A percentile compares a stretch with the other conserved stretches of the same genome.
phyloP scores from a whole-genome alignment of 2,329 filamentous ascomycete genomes.

The Elsinoe necatrix region DNA sequence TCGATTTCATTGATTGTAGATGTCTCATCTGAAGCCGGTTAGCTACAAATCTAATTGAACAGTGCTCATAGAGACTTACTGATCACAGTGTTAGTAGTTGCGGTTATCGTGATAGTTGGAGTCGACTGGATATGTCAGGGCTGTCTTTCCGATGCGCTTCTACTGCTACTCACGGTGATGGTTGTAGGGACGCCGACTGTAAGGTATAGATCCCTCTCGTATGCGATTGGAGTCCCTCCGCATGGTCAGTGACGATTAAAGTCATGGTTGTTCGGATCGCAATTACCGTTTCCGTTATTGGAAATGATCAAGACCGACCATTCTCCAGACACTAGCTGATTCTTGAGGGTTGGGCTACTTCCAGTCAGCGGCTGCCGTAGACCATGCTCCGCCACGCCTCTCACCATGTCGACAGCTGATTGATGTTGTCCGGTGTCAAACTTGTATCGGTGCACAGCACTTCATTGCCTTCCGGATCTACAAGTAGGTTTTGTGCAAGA shows the following conservation, averaged over 20 bases:
- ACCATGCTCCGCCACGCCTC: constrained; percentile 3
- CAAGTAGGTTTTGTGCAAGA: constrained; percentile 35
- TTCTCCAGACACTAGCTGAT: constrained; percentile 36
- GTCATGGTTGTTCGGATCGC: background rate
- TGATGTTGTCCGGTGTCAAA: constrained; percentile 33
- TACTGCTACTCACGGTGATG: constrained; percentile 20
- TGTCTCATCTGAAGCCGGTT: constrained; percentile 16
- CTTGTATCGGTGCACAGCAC: constrained; percentile 35
- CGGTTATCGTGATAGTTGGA: constrained; percentile 1
- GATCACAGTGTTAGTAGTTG: background rate
- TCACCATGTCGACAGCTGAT: constrained; percentile 35
- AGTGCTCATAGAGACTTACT: background rate
- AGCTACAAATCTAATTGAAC: background rate
- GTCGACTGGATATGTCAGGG: background rate
- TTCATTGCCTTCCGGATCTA: constrained; percentile 35
- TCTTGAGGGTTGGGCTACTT: constrained; percentile 25
- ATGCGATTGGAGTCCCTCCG: constrained; percentile 34
- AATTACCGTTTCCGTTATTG: constrained; percentile 35
- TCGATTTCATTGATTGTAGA: constrained; percentile 22
- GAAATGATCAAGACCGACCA: constrained; percentile 38
- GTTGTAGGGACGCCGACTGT: constrained; percentile 30
- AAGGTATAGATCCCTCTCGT: constrained; percentile 35
- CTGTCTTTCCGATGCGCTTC: background rate
- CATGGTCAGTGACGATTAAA: background rate
- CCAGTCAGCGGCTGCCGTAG: background rate